These are phyloP conservation scores for Fusarium luffae DNA, from an alignment of 2,329 filamentous ascomycete species.

Conservation along the genomic window DNA sequence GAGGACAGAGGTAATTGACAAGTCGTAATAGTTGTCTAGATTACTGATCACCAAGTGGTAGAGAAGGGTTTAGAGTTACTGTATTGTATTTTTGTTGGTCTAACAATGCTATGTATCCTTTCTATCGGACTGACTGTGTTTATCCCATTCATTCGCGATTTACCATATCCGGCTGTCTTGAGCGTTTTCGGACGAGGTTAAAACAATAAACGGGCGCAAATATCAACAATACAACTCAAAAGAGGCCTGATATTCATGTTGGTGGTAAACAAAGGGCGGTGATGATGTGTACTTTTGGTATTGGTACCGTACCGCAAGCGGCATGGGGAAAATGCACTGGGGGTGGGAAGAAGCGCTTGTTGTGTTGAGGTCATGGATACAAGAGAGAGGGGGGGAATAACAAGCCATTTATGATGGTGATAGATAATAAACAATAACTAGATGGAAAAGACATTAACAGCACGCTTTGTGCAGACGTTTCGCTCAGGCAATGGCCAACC, in stretches of 20 bases:
- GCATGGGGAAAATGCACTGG: slow-evolving; percentile 2
- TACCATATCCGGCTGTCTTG: slow-evolving; percentile 5
- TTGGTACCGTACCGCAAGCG: slow-evolving; percentile 11
- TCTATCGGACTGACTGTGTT: neutral
- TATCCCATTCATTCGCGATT: neutral
- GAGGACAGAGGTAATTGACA: neutral
- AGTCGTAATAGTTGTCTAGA: neutral
- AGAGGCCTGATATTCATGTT: slow-evolving; percentile 11
- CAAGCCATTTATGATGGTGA: slow-evolving; percentile 16
- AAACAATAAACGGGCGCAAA: neutral
- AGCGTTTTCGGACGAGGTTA: neutral
- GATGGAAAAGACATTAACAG: slow-evolving; percentile 20
- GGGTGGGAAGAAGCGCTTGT: neutral
- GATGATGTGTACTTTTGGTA: slow-evolving; percentile 13
- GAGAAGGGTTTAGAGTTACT: slow-evolving; percentile 12
- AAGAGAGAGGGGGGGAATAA: slow-evolving; percentile 9
- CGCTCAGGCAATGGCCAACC: slow-evolving; percentile 12
- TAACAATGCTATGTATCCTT: slow-evolving; percentile 25
- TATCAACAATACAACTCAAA: slow-evolving; percentile 5
- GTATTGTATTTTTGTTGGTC: slow-evolving; percentile 20
- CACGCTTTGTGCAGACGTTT: slow-evolving; percentile 18
- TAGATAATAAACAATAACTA: slow-evolving; percentile 7
- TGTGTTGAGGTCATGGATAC: slow-evolving; percentile 4
- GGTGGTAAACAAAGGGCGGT: slow-evolving; percentile 5
- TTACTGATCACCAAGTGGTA: neutral